Evolutionary conservation across 768 basidiomycete species (phyloP), one percentile per base, ranked within the genome.

Genomic region (Rhizopogon salebrosus): DNA sequence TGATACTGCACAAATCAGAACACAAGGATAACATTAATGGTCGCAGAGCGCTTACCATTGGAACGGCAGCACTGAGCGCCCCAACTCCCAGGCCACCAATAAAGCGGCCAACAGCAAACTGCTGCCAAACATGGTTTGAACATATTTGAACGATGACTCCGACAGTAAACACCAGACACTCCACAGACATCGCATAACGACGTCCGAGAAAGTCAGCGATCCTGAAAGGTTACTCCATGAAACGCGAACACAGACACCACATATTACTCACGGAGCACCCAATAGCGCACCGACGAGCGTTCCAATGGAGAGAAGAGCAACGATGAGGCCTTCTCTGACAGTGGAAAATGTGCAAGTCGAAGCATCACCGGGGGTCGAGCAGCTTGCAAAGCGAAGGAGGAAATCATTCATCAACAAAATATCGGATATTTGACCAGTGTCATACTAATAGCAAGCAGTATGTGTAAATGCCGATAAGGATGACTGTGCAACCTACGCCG

Each of bases 371-470:
- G 70, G 72, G 20, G 67, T 71, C 0, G 64, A 52, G 60, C 83
- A 84, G 14, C 69, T 67, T 2, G 76, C 85, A 60, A 91, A 89
- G 13, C 87, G 81, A 9, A 73, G 68, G 34, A 77, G 69, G 65
- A 88, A 88, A 67, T 87, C 83, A 10, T 76, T 63, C 85, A 89
- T 87, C 66, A 87, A 70, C 24, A 87, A 70, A 58, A 91, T 85
- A 63, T 86, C 85, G 48, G 83, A 83, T 56, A 91, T 89, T 65
- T 89, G 87, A 23, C 87, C 87, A 11, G 85, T 88, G 64, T 87
- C 84, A 57, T 86, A 85, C 71, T 75, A 48, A 20, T n/a, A n/a
- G 50, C 48, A n/a, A 1, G 38, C 26, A 22, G 13, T 1, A 52
- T 35, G 56, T n/a, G n/a, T 26, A n/a, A 42, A 37, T 18, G 6